These are phyloP conservation scores for Calonectria ilicicola DNA, from an alignment of 2,329 filamentous ascomycete genomes.

Conservation along the genomic window DNA sequence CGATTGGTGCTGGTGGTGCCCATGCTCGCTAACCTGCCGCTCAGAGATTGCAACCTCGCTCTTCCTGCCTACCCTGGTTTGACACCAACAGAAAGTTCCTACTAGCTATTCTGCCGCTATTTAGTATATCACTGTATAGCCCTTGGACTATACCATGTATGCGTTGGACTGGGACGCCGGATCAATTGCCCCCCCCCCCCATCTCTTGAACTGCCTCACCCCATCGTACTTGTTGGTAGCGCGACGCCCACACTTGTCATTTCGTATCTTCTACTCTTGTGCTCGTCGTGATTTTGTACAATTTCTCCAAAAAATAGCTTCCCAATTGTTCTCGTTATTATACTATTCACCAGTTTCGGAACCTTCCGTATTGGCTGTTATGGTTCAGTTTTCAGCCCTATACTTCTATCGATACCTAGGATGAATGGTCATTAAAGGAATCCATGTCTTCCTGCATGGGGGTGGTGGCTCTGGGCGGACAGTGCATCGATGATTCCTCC, in stretches of 20 bases:
- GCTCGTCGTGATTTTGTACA: not conserved
- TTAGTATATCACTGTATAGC: not conserved
- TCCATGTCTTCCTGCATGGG: conserved; percentile 26
- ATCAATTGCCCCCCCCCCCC: conserved; percentile 16
- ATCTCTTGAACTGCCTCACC: not conserved
- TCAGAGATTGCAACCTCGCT: conserved; percentile 34
- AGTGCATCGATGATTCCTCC: conserved; percentile 38
- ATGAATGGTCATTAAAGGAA: conserved; percentile 8
- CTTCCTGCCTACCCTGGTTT: conserved; percentile 23
- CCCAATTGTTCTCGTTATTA: too few relatives aligned
- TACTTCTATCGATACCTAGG: conserved; percentile 24
- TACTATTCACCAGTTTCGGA: not conserved
- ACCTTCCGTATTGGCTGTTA: conserved; percentile 18
- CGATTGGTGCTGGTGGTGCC: conserved; percentile 41
- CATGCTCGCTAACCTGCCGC: conserved; percentile 32
- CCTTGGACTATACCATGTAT: not conserved
- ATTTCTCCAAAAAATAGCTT: too few relatives aligned
- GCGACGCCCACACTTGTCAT: not conserved
- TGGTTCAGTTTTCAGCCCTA: conserved; percentile 33
- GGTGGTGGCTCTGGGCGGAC: conserved; percentile 23
- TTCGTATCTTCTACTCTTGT: not conserved
- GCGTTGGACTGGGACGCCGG: conserved; percentile 11
- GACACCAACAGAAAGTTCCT: conserved; percentile 6
- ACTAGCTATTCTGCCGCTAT: conserved; percentile 5
- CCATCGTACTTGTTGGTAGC: not conserved